Percentiles rank a stretch among this genome's conserved stretches.
Conservation (phyloP, 2,329 filamentous ascomycete genomes). For the Neonectria faginata region DNA sequence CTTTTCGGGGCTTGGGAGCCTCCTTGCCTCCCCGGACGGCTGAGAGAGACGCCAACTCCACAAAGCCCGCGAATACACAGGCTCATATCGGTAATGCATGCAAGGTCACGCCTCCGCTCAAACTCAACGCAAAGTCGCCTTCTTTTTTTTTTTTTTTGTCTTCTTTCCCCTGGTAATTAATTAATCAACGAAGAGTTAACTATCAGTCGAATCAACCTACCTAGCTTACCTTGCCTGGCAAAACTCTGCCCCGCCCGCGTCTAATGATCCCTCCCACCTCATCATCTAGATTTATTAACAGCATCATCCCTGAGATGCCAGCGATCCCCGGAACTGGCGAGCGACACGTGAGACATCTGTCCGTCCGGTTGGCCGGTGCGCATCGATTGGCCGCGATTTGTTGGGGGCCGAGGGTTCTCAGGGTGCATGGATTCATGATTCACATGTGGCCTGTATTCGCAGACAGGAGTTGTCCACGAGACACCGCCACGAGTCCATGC, state of each 20-base stretch:
- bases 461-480: not conserved
- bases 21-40: not conserved
- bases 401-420: constrained; percentile 38
- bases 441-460: not conserved
- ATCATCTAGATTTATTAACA: constrained; percentile 15
- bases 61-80: not conserved
- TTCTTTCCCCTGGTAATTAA: not conserved
- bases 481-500: not conserved
- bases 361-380: constrained; percentile 2
- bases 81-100: not conserved
- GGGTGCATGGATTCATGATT: constrained; percentile 14
- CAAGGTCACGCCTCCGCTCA: not conserved
- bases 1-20: not conserved
- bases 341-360: constrained; percentile 10
- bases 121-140: not conserved
- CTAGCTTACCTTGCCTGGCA: too few relatives aligned
- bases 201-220: not conserved
- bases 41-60: not conserved
- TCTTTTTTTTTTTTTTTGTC: too few relatives aligned
- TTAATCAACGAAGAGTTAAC: not conserved
- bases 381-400: constrained; percentile 30
- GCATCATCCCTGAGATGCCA: not conserved
- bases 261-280: not conserved
- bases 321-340: not conserved
- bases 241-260: not conserved